Evolutionary conservation across 2,329 filamentous ascomycete genomes (phyloP).

Genomic region (Colletotrichum sp.): DNA sequence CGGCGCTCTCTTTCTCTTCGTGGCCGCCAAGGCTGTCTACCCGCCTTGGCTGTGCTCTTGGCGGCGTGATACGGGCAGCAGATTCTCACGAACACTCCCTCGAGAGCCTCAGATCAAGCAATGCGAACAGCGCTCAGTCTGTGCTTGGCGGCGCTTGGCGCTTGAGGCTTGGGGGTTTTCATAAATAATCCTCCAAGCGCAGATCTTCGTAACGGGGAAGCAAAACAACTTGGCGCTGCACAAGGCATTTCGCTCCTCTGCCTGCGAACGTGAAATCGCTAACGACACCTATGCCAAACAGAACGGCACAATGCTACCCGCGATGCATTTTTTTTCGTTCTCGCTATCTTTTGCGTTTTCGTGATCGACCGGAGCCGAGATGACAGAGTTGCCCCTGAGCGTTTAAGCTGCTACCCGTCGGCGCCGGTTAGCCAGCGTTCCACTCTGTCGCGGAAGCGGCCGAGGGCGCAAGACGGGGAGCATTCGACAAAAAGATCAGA

Average conservation of each 20-base stretch:
- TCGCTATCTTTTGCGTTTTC: neutral
- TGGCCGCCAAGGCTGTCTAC: neutral
- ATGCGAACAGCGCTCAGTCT: neutral
- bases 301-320: neutral
- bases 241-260: neutral
- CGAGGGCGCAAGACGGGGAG: neutral
- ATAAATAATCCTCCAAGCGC: neutral
- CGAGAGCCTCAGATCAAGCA: neutral
- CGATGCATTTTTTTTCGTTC: neutral
- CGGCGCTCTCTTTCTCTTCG: neutral
- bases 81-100: neutral
- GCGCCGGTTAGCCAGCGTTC: neutral
- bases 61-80: neutral
- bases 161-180: neutral
- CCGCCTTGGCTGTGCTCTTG: neutral
- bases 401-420: neutral
- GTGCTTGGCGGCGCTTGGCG: conserved; percentile 9
- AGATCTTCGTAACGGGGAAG: neutral
- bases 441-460: neutral
- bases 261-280: neutral
- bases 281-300: neutral
- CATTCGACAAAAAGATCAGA: neutral
- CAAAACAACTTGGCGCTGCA: neutral
- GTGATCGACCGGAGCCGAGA: conserved; percentile 2
- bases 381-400: conserved; percentile 6